A percentile compares a stretch with the other conserved stretches of the same genome.
These are phyloP conservation scores for Thelonectria olida DNA, from an alignment of 2,329 filamentous ascomycete genomes.

Conservation along the genomic window DNA sequence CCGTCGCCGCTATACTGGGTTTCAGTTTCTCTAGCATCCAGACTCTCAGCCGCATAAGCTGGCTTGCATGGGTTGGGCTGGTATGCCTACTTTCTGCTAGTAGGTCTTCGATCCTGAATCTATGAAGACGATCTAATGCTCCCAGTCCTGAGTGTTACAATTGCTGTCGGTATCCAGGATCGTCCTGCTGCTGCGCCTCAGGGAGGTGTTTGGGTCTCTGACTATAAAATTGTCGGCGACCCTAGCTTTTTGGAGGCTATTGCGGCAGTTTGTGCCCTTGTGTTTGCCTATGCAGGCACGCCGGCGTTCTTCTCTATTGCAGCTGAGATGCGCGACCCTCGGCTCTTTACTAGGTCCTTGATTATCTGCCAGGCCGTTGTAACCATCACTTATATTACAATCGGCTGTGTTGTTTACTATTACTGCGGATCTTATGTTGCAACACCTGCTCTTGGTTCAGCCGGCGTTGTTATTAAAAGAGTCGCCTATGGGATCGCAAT, in stretches of 20 bases:
- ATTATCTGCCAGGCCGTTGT: conserved; percentile 37
- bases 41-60: conserved; percentile 39
- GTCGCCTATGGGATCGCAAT: conserved; percentile 51
- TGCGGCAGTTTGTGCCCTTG: conserved; percentile 42
- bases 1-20: conserved; percentile 38
- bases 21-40: conserved; percentile 42
- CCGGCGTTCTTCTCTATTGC: conserved; percentile 44
- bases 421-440: conserved; percentile 56
- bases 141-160: conserved; percentile 35
- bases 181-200: conserved; percentile 33
- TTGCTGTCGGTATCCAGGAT: conserved; percentile 42
- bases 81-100: conserved; percentile 30
- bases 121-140: neutral
- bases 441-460: conserved; percentile 56
- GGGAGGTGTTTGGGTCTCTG: conserved; percentile 35
- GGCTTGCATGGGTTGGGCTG: conserved; percentile 42
- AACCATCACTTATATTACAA: conserved; percentile 42
- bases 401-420: conserved; percentile 51
- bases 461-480: conserved; percentile 51
- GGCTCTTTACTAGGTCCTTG: conserved; percentile 35
- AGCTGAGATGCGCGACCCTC: conserved; percentile 45
- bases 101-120: conserved; percentile 1
- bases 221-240: conserved; percentile 42
- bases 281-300: conserved; percentile 50
- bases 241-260: conserved; percentile 44